Conservation (phyloP, 345 rosid genomes). For the Syzygium grande region DNA sequence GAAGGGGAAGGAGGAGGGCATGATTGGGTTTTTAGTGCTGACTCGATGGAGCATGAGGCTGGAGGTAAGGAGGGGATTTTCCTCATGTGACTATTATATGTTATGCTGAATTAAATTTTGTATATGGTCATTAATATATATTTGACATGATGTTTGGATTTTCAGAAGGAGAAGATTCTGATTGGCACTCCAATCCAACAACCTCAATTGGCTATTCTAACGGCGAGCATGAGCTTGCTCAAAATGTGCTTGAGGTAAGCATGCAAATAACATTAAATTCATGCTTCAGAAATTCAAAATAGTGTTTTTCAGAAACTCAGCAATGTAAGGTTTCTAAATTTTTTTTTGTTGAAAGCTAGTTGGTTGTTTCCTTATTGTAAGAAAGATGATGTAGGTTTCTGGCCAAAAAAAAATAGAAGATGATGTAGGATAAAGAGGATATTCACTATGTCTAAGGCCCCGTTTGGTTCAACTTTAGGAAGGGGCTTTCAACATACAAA, state of each 20-base stretch:
- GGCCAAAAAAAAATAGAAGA: no score
- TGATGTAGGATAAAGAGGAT: background rate
- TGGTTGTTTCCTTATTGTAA: background rate
- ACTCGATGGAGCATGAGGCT: conserved; percentile 44
- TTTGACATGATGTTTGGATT: background rate
- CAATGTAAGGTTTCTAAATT: background rate
- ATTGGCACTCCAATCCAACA: conserved; percentile 37
- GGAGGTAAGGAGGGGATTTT: conserved; percentile 25
- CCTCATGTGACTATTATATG: background rate
- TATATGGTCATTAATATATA: background rate
- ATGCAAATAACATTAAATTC: background rate
- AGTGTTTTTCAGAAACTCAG: background rate
- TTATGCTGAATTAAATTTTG: background rate
- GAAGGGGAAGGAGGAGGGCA: conserved; percentile 34
- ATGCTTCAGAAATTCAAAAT: background rate
- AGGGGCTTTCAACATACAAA: no score
- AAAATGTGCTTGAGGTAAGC: conserved; percentile 63
- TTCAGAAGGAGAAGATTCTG: conserved; percentile 44
- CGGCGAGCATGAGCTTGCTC: conserved; percentile 63
- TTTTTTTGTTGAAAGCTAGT: background rate
- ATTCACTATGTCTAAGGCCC: background rate
- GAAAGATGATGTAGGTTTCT: background rate
- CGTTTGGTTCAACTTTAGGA: no score
- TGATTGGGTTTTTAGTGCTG: conserved; percentile 84
- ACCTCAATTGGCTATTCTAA: conserved; percentile 77